Base-by-base conservation (phyloP, 352 stramenopile species). In the Bremia lactucae region DNA sequence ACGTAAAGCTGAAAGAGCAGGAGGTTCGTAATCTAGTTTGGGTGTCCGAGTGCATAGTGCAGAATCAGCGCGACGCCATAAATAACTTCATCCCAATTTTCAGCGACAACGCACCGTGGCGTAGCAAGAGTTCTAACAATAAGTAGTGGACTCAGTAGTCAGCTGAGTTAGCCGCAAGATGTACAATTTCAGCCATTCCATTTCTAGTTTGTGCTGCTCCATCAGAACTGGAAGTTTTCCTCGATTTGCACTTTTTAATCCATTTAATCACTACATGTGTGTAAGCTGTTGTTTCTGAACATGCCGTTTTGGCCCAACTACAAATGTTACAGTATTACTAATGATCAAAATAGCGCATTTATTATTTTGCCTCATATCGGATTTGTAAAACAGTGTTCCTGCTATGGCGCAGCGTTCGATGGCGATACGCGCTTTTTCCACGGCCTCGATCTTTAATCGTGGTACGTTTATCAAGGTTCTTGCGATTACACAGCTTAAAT, bases 1-100 rank as follows among this genome's bases (percentile, higher is more conserved):
- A 98, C 70, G 88, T 98, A 29, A 98, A 98, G 79, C 79, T 99
- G 45, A 99, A 99, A 87, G 95, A 99, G 68, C 95, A 99, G 74
- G 96, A 99, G 61, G 97, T 99, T 55, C 87, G 96, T 54, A 99
- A 99, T 72, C 82, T 99, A 44, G 95, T 98, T 41, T 99, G 96
- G 95, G 98, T 99, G 71, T 96, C 77, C 51, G 95, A 99, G 68
- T 99, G 95, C 66, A 98, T 99, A 55, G 79, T 98, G 34, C 95
- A 99, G 72, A 91, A 97, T 55, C 95, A 98, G 75, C 96, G 97
- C 58, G 95, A 99, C 52, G 90, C 97, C 47, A 98, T 98, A 68
- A 88, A 97, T 72, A 98, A 98, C 74, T 98, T 98, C 69, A 96
- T 99, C 37, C 95, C 92, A 46, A 95, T 98, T 52, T 99, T 99